Evolutionary conservation across 164 flowering plant genomes (phyloP).

Genomic region (Brasenia schreberi): DNA sequence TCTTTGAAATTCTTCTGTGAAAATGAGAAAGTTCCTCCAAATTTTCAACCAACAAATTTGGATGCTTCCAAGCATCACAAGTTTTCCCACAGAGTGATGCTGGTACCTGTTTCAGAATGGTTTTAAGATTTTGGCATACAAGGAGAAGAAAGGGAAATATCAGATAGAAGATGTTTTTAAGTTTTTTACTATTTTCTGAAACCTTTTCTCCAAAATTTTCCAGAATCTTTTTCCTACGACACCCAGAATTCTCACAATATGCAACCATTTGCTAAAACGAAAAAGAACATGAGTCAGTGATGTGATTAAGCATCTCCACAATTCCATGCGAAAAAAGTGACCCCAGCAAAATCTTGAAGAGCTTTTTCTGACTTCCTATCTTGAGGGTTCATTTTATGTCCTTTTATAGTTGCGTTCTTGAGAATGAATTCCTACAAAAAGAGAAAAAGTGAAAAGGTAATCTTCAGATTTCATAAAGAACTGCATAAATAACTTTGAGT

Average conservation of each 20-base stretch:
- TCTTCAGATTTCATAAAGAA: no score
- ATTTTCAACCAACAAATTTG: conserved; percentile 44
- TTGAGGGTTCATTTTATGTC: conserved; percentile 27
- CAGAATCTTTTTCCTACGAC: conserved; percentile 82
- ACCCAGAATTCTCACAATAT: conserved; percentile 69
- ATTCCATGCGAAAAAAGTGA: conserved; percentile 7
- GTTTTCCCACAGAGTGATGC: conserved; percentile 53
- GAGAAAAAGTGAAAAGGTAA: no score
- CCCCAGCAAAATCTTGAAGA: conserved; percentile 50
- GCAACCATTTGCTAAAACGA: conserved; percentile 54
- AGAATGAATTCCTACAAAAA: conserved; percentile 61
- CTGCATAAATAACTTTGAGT: no score
- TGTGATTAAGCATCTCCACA: background rate
- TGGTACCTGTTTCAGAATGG: conserved; percentile 31
- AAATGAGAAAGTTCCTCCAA: conserved; percentile 45
- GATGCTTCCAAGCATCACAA: conserved; percentile 90
- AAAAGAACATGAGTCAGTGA: background rate
- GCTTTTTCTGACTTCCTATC: conserved; percentile 39
- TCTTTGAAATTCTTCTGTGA: conserved; percentile 19
- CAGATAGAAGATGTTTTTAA: background rate
- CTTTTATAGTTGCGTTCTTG: conserved; percentile 33
- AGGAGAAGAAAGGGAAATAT: background rate
- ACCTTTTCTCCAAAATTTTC: conserved; percentile 93
- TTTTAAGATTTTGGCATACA: background rate
- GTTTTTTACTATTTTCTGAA: conserved; percentile 1